A percentile compares a stretch with the other conserved stretches of the same genome.
These are phyloP conservation scores for Lachnellula cervina DNA, from an alignment of 2,329 filamentous ascomycete genomes.

Conservation along the genomic window DNA sequence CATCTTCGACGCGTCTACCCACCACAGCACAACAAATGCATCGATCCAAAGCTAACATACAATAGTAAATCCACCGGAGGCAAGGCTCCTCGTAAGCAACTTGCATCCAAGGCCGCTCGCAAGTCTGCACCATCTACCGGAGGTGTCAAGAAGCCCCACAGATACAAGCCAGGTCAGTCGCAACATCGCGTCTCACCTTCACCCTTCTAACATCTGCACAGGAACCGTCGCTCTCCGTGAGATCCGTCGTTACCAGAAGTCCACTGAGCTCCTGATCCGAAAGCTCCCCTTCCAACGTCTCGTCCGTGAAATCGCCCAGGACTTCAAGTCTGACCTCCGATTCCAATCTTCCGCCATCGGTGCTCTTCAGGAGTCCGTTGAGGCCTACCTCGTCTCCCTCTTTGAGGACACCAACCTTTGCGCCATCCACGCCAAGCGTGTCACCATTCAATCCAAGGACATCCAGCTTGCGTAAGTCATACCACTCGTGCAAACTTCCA, in stretches of 20 bases:
- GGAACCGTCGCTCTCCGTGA: constrained; percentile 95
- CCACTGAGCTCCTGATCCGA: constrained; percentile 90
- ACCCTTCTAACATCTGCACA: constrained; percentile 1
- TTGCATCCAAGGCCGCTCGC: constrained; percentile 94
- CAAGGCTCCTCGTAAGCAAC: constrained; percentile 87
- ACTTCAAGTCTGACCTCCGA: constrained; percentile 91
- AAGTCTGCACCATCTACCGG: constrained; percentile 97
- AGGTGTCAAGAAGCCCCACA: constrained; percentile 93
- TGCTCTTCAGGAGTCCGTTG: constrained; percentile 95
- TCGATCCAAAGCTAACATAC: constrained; percentile 23
- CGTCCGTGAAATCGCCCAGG: constrained; percentile 93
- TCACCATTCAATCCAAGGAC: constrained; percentile 70
- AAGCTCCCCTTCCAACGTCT: constrained; percentile 98
- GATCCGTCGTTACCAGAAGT: constrained; percentile 98
- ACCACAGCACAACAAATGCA: constrained; percentile 8
- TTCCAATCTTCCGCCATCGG: constrained; percentile 99
- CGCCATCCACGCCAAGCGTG: constrained; percentile 98
- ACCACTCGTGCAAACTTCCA: constrained; percentile 1
- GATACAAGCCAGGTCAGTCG: constrained; percentile 71
- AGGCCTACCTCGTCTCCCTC: constrained; percentile 96
- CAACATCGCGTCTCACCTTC: constrained; percentile 11
- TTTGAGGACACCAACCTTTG: constrained; percentile 99
- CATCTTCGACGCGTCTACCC: constrained; percentile 12
- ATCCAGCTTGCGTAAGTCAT: constrained; percentile 20
- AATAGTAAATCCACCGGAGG: constrained; percentile 68